Base-by-base conservation (phyloP, 2,329 filamentous ascomycete species). In the Aspergillus fumigatus region DNA sequence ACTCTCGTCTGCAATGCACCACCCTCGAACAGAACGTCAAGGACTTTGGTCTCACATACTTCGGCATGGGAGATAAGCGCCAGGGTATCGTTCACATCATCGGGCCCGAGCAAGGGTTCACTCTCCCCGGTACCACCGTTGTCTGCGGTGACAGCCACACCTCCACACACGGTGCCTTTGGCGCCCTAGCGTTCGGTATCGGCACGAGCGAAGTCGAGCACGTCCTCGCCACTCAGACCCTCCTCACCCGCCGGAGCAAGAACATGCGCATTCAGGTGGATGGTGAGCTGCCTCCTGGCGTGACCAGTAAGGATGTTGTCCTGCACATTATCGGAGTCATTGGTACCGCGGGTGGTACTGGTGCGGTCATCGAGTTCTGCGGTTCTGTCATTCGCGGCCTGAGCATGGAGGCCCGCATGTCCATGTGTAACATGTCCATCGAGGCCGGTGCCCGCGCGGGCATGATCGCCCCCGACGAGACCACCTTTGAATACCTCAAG, bases 21-120 rank as follows among this genome's bases (percentile, higher is more conserved):
- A 97, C 94, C 43, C 86, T 99, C 61, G 94, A 99, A 80, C 88
- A 97, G 68, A 99, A 99, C 69, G 93, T 99, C 68, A 94, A 93
- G 79, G 90, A 93, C 63, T 97, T 97, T 73, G 92, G 90, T 70
- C 83, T 99, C 70, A 97, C 92, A 74, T 97, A 97, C 79, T 99
- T 99, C 72, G 94, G 94, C 60, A 87, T 99, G 62, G 90, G 88
- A 65, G 93, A 97, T 78, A 95, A 94, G 83, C 88, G 94, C 63
- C 94, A 99, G 78, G 94, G 94, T 64, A 99, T 99, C 68, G 94
- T 97, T 57, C 94, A 99, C 78, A 90, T 99, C 69, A 97, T 99
- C 67, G 94, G 94, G 38, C 94, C 94, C 43, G 94, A 99, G 81
- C 94, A 99, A 77, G 94, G 94, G 65, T 99, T 99, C 81, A 99